Conservation (phyloP, 176 grass and related monocot species). For the Typha latifolia region DNA sequence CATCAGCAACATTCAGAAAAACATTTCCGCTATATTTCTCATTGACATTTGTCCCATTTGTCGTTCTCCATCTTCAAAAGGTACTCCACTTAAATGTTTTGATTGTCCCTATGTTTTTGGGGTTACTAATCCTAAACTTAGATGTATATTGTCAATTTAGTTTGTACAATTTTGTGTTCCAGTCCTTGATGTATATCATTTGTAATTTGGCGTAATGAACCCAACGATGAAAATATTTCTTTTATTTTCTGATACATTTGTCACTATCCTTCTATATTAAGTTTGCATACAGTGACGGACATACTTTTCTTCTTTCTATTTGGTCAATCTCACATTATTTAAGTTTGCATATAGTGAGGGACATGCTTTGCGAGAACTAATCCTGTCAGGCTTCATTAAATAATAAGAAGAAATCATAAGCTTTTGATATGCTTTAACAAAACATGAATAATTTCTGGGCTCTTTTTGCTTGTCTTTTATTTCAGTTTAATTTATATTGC, state of each 20-base stretch:
- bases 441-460: too few relatives aligned
- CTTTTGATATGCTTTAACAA: too few relatives aligned
- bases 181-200: background rate
- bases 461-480: too few relatives aligned
- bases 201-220: background rate
- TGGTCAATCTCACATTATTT: too few relatives aligned
- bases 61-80: constrained; percentile 95
- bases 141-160: background rate
- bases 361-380: too few relatives aligned
- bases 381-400: too few relatives aligned
- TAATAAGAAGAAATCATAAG: too few relatives aligned
- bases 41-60: constrained; percentile 89
- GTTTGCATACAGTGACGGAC: background rate
- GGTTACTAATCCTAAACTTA: background rate
- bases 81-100: constrained; percentile 27
- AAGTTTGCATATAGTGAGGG: too few relatives aligned
- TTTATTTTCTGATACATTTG: constrained; percentile 13
- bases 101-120: background rate
- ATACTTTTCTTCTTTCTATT: too few relatives aligned
- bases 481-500: too few relatives aligned
- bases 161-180: too few relatives aligned
- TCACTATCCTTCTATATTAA: constrained; percentile 12
- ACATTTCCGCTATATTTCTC: constrained; percentile 97
- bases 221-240: background rate
- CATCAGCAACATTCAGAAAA: constrained; percentile 92